Conservation (phyloP, 2,329 filamentous ascomycete genomes). For the Fusarium sp. region DNA sequence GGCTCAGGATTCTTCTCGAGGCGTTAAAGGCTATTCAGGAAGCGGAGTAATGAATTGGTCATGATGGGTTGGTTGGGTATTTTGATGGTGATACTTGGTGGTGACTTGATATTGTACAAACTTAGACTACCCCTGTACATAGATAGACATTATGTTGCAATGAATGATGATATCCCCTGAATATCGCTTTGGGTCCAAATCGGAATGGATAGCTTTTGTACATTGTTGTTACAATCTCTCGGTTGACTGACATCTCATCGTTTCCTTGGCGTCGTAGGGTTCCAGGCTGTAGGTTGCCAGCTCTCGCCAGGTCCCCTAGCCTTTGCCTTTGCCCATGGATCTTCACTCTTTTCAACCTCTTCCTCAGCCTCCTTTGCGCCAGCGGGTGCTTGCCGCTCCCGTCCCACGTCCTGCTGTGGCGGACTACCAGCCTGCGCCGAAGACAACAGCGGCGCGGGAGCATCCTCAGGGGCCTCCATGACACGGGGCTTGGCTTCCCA, state of each 20-base stretch:
- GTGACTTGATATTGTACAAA: constrained; percentile 34
- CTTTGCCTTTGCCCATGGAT: constrained; percentile 70
- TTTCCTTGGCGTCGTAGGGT: constrained; percentile 56
- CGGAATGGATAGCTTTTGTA: constrained; percentile 9
- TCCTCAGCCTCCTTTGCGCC: constrained; percentile 10
- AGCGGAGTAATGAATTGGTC: constrained; percentile 25
- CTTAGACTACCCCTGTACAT: constrained; percentile 38
- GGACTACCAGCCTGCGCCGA: constrained; percentile 8
- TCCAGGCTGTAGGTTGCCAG: constrained; percentile 77
- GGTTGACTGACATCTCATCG: constrained; percentile 23
- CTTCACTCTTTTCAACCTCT: constrained; percentile 43
- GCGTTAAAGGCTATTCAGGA: constrained; percentile 44
- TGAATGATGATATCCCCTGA: constrained; percentile 38
- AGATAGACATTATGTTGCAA: constrained; percentile 36
- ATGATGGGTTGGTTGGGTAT: background rate
- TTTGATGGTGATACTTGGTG: background rate
- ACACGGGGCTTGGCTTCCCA: constrained; percentile 71
- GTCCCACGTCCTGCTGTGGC: constrained; percentile 6
- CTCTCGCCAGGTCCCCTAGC: constrained; percentile 65
- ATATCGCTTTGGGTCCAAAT: background rate
- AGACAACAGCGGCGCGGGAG: constrained; percentile 34
- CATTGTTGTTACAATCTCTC: constrained; percentile 22
- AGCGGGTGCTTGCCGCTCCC: constrained; percentile 7
- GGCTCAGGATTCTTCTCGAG: constrained; percentile 56
- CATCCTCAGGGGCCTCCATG: constrained; percentile 51